Conservation (phyloP, 2,329 filamentous ascomycete genomes). For the Neofusicoccum parvum region DNA sequence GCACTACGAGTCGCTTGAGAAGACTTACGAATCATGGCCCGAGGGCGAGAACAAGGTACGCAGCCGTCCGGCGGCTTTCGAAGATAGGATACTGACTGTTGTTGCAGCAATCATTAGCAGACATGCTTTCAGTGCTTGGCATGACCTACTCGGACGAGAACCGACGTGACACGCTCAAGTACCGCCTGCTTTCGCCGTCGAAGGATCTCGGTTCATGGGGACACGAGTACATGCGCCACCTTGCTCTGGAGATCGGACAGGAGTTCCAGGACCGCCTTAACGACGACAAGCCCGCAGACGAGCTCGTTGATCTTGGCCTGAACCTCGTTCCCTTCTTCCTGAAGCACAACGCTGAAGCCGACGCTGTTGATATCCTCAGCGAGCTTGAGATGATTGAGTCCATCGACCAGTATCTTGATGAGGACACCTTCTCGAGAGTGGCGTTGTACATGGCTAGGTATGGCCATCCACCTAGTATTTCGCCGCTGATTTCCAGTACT, state of each 20-base stretch:
- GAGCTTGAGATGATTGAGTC: conserved; percentile 97
- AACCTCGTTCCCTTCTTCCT: conserved; percentile 91
- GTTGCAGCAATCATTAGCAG: conserved; percentile 72
- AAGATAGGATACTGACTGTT: conserved; percentile 25
- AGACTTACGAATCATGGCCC: conserved; percentile 88
- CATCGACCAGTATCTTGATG: conserved; percentile 85
- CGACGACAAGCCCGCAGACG: conserved; percentile 79
- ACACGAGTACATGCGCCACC: conserved; percentile 95
- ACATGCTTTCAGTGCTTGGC: conserved; percentile 94
- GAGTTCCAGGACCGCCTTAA: conserved; percentile 88
- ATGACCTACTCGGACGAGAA: conserved; percentile 99
- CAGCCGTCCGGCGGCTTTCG: not conserved
- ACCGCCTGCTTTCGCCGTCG: conserved; percentile 83
- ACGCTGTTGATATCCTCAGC: conserved; percentile 95
- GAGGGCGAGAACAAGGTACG: conserved; percentile 77
- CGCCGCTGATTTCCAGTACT: conserved; percentile 22
- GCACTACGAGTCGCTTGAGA: conserved; percentile 88
- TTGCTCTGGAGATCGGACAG: conserved; percentile 93
- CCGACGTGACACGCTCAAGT: conserved; percentile 93
- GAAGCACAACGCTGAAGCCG: conserved; percentile 95
- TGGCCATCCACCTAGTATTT: conserved; percentile 23
- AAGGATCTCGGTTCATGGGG: conserved; percentile 97
- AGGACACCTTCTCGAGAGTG: conserved; percentile 89
- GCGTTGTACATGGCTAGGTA: conserved; percentile 92
- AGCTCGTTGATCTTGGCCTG: conserved; percentile 82